Base-by-base conservation (phyloP, 164 flowering plant genomes). In the Saururus chinensis region DNA sequence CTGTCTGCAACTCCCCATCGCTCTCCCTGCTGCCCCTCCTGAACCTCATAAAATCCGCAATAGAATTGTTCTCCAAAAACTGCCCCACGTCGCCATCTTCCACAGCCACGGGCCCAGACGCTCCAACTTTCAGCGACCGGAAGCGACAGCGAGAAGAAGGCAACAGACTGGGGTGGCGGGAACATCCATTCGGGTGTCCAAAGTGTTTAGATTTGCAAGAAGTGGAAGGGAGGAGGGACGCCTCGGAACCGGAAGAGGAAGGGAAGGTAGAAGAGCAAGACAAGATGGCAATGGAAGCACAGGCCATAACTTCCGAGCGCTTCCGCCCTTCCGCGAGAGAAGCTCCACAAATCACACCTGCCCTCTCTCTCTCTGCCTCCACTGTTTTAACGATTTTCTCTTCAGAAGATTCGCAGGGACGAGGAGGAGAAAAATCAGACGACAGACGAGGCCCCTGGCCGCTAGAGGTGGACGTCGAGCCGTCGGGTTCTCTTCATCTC, bases 21-120 rank as follows among this genome's bases (percentile, higher is more conserved):
- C 67, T 62, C 3, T 72, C 77, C 2, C 61, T 62, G 25, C n/a
- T 49, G 37, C 72, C 77, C 57, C 60, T 64, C 48, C 67, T 78
- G 64, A 87, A 90, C 67, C 97, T 82, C 95, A 90, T 83, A 77
- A 88, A 93, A 81, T 93, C 99, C 1, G 87, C 88, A n/a, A 88
- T 82, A 0, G 92, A 80, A 69, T 81, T 88, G 76, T 74, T 80
- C 63, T 69, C 65, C 37, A 75, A 57, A 63, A 90, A 88, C 65
- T 79, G 71, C 56, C 77, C 82, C 9, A 82, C 62, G 9, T 79
- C 68, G 17, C 74, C 84, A 77, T 80, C 80, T n/a, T 80, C 83
- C 1, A 61, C 17, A 1, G 57, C 13, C 12, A 68, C 66, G 49
- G 64, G 56, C 13, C 71, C 51, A 19, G 66, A 62, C 41, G 73